phyloP scores from a whole-genome alignment of 2,329 filamentous ascomycete genomes.

The Nemania sp. region DNA sequence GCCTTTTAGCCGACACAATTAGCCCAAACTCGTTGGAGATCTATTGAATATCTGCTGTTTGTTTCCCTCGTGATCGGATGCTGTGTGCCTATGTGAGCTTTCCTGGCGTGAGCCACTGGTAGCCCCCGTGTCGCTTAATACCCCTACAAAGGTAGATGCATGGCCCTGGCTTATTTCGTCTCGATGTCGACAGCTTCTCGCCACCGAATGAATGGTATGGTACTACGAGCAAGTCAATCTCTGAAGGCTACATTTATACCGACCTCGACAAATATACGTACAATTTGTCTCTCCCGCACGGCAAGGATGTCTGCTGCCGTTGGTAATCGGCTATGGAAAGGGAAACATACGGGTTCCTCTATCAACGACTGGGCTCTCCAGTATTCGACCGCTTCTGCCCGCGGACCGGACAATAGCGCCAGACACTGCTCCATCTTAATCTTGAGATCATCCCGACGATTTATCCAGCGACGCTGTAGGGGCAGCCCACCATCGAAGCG shows the following conservation, averaged over 20 bases:
- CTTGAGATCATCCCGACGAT: slow-evolving; percentile 11
- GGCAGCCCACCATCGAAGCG: neutral
- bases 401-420: neutral
- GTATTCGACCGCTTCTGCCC: slow-evolving; percentile 10
- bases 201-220: slow-evolving; percentile 23
- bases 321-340: neutral
- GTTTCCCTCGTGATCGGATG: neutral
- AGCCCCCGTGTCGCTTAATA: slow-evolving; percentile 24
- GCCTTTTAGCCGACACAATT: slow-evolving; percentile 52
- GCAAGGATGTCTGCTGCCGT: neutral
- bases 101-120: slow-evolving; percentile 24
- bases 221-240: slow-evolving; percentile 15
- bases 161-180: neutral
- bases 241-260: neutral
- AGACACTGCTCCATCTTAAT: slow-evolving; percentile 9
- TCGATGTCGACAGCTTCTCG: neutral
- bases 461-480: slow-evolving; percentile 24
- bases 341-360: slow-evolving; percentile 20
- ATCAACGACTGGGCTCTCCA: slow-evolving; percentile 23
- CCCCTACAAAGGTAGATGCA: neutral
- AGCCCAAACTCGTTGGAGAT: neutral
- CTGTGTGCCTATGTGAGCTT: neutral
- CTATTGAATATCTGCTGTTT: neutral
- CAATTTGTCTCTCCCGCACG: neutral
- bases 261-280: neutral